Conservation (phyloP, 2,329 filamentous ascomycete species). For the Aotearoamyces nothofagi region DNA sequence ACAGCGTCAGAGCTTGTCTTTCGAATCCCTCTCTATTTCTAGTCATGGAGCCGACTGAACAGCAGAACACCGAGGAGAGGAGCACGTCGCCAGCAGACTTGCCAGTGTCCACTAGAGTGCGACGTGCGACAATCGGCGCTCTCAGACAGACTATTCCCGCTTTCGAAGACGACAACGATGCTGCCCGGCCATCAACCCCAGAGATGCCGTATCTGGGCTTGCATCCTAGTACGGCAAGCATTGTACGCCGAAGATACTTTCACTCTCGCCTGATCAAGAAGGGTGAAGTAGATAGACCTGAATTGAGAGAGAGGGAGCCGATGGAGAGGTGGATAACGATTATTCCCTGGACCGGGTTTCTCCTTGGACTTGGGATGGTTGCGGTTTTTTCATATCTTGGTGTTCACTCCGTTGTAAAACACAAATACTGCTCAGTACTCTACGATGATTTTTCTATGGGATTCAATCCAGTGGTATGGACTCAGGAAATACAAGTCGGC, state of each 20-base stretch:
- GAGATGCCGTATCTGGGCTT: no score
- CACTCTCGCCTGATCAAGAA: conserved; percentile 59
- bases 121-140: no score
- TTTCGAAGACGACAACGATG: no score
- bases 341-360: conserved; percentile 56
- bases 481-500: conserved; percentile 29
- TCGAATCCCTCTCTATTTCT: no score
- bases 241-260: conserved; percentile 45
- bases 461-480: conserved; percentile 34
- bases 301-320: conserved; percentile 57
- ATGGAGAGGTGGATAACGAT: conserved; percentile 81
- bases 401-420: conserved; percentile 51
- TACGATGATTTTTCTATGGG: conserved; percentile 33
- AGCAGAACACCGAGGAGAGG: no score
- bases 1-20: no score
- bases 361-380: conserved; percentile 51
- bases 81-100: no score
- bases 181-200: no score
- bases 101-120: no score
- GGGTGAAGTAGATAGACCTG: conserved; percentile 61
- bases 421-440: conserved; percentile 41
- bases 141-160: no score
- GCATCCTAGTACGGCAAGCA: no score
- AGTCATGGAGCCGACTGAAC: no score
- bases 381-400: conserved; percentile 67